Percentiles rank a stretch among this genome's conserved stretches.
Evolutionary conservation across 257 asterid genomes (phyloP).

Genomic region (Gentiana macrophylla): DNA sequence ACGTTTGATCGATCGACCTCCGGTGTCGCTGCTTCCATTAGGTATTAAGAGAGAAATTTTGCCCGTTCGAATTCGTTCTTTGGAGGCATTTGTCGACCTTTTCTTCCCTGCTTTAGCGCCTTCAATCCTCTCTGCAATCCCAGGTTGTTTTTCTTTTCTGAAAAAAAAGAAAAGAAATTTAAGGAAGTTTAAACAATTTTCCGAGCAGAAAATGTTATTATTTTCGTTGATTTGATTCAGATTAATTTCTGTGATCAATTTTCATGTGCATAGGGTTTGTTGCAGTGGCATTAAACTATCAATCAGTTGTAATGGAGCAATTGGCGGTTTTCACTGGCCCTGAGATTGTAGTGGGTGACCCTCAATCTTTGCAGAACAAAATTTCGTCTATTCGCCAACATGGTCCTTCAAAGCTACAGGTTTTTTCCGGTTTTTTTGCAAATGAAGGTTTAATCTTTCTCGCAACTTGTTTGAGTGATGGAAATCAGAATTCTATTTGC

Average conservation of each 20-base stretch:
- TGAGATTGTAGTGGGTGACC: slow-evolving; percentile 49
- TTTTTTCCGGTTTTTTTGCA: slow-evolving; percentile 7
- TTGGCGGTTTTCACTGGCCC: slow-evolving; percentile 42
- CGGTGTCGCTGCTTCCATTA: too few relatives aligned
- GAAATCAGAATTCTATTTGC: too few relatives aligned
- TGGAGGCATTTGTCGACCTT: background rate
- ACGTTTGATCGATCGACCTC: too few relatives aligned
- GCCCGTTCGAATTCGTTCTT: background rate
- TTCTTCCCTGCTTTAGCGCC: background rate
- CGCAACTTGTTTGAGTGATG: too few relatives aligned
- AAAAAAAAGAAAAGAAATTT: background rate
- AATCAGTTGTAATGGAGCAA: slow-evolving; percentile 38
- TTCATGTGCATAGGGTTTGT: slow-evolving; percentile 9
- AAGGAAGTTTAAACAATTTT: too few relatives aligned
- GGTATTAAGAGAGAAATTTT: too few relatives aligned
- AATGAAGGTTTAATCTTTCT: too few relatives aligned
- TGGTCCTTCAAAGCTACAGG: slow-evolving; percentile 79
- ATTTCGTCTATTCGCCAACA: slow-evolving; percentile 42
- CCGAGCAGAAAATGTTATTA: too few relatives aligned
- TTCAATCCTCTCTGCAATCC: background rate
- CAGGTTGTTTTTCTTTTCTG: slow-evolving; percentile 3
- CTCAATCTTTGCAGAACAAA: slow-evolving; percentile 41
- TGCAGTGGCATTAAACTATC: slow-evolving; percentile 16
- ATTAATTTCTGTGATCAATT: background rate
- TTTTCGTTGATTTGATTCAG: too few relatives aligned